phyloP scores from a whole-genome alignment of 1,284 basidiomycete species.

The Clitocybe nebularis region DNA sequence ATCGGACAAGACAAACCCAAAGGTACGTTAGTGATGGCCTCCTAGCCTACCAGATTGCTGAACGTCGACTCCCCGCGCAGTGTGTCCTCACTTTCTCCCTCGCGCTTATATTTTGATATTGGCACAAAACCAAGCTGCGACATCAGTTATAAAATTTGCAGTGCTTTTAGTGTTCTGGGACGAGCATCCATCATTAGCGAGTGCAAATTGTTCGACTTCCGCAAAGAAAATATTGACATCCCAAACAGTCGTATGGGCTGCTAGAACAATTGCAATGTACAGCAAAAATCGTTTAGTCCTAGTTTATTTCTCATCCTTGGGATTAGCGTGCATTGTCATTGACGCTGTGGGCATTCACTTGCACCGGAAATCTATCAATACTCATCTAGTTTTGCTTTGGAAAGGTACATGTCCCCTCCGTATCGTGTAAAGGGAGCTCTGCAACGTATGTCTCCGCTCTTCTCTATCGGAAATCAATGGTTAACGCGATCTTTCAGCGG shows the following conservation, averaged over 20 bases:
- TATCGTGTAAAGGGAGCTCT: neutral
- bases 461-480: neutral
- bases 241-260: conserved; percentile 6
- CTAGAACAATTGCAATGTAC: conserved; percentile 13
- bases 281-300: conserved; percentile 8
- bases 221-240: neutral
- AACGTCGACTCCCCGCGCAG: neutral
- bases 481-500: neutral
- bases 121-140: conserved; percentile 29
- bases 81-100: neutral
- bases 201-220: neutral
- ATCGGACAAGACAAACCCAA: conserved; percentile 18
- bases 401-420: neutral
- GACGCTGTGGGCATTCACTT: conserved; percentile 8
- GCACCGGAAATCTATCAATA: neutral
- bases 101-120: neutral
- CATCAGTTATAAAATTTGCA: conserved; percentile 26
- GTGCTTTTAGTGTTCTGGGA: conserved; percentile 28
- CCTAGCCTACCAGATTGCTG: conserved; percentile 1
- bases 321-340: conserved; percentile 10
- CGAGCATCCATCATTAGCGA: conserved; percentile 19
- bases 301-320: conserved; percentile 7
- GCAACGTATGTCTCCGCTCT: neutral
- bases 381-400: neutral
- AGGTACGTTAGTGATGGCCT: conserved; percentile 16